Evolutionary conservation across 1,284 basidiomycete species (phyloP).

Genomic region (Irpex sp.): DNA sequence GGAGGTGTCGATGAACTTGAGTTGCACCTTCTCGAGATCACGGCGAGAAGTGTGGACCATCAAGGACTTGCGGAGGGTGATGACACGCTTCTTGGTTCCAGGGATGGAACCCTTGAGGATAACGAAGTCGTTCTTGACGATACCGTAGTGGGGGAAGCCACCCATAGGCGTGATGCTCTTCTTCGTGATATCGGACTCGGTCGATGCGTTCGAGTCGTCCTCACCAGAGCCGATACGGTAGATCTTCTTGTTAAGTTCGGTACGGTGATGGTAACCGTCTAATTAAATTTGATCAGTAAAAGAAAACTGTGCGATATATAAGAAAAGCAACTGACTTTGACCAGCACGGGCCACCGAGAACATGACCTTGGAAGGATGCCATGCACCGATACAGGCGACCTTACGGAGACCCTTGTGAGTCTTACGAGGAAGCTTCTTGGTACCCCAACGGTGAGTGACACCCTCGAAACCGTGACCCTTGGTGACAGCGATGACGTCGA

Average conservation of each 20-base stretch:
- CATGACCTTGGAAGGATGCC: slow-evolving; percentile 99
- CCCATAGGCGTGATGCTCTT: slow-evolving; percentile 98
- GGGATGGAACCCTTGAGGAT: slow-evolving; percentile 93
- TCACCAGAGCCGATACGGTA: slow-evolving; percentile 89
- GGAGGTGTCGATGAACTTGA: slow-evolving; percentile 99
- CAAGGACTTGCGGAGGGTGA: slow-evolving; percentile 86
- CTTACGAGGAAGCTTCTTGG: slow-evolving; percentile 97
- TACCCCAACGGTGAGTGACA: slow-evolving; percentile 99
- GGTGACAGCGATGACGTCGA: slow-evolving; percentile 97
- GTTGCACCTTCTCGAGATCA: slow-evolving; percentile 93
- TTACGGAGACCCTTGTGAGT: slow-evolving; percentile 99
- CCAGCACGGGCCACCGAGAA: slow-evolving; percentile 99
- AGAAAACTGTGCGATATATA: neutral
- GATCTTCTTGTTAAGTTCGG: slow-evolving; percentile 98
- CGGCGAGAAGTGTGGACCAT: slow-evolving; percentile 85
- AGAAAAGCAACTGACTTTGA: slow-evolving; percentile 68
- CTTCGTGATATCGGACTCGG: slow-evolving; percentile 89
- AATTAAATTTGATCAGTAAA: slow-evolving; percentile 15
- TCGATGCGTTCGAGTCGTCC: slow-evolving; percentile 85
- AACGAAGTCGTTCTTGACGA: slow-evolving; percentile 98
- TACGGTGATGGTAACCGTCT: slow-evolving; percentile 99
- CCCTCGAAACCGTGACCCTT: slow-evolving; percentile 99
- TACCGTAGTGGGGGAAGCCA: slow-evolving; percentile 98
- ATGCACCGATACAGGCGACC: slow-evolving; percentile 99
- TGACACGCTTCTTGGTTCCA: slow-evolving; percentile 96